phyloP scores from a whole-genome alignment of 352 stramenopile species.

The Globisporangium uncinulatum region DNA sequence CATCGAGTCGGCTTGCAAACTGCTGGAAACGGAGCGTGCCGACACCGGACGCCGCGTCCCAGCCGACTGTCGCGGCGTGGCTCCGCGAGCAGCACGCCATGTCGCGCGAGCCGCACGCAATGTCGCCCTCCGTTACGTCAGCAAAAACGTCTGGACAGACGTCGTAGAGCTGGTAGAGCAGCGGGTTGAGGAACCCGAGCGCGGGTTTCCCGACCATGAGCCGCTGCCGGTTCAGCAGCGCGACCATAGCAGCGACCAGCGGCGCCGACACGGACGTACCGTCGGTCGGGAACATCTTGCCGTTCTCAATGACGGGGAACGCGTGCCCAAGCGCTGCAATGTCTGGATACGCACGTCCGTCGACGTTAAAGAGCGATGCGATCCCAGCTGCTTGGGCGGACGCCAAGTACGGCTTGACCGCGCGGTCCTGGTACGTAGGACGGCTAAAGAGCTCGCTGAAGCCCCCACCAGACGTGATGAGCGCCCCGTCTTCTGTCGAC shows the following conservation, averaged over 20 bases:
- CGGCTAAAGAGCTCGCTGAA: slow-evolving; percentile 54
- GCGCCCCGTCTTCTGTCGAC: slow-evolving; percentile 29
- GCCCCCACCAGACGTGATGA: slow-evolving; percentile 72
- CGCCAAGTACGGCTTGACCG: slow-evolving; percentile 31
- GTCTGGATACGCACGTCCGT: slow-evolving; percentile 56
- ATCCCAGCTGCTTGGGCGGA: slow-evolving; percentile 20
- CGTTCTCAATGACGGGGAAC: slow-evolving; percentile 60
- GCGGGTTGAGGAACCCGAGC: slow-evolving; percentile 67
- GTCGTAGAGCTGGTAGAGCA: slow-evolving; percentile 57
- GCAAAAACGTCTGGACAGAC: slow-evolving; percentile 65
- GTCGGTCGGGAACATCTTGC: slow-evolving; percentile 44
- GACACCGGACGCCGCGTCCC: slow-evolving; percentile 64
- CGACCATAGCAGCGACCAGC: slow-evolving; percentile 56
- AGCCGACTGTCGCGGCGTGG: slow-evolving; percentile 42
- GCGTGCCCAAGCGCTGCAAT: slow-evolving; percentile 55
- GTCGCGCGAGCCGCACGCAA: slow-evolving; percentile 35
- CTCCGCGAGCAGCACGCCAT: slow-evolving; percentile 48
- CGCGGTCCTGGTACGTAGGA: slow-evolving; percentile 40
- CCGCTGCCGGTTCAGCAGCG: slow-evolving; percentile 45
- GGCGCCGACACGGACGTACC: slow-evolving; percentile 72
- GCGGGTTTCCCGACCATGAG: slow-evolving; percentile 27
- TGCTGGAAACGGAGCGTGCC: slow-evolving; percentile 42
- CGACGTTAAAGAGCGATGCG: slow-evolving; percentile 26
- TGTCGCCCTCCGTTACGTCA: slow-evolving; percentile 61
- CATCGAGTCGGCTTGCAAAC: slow-evolving; percentile 33